These are phyloP conservation scores for Microdochium nivale DNA, from an alignment of 2,329 filamentous ascomycete genomes.

Conservation along the genomic window DNA sequence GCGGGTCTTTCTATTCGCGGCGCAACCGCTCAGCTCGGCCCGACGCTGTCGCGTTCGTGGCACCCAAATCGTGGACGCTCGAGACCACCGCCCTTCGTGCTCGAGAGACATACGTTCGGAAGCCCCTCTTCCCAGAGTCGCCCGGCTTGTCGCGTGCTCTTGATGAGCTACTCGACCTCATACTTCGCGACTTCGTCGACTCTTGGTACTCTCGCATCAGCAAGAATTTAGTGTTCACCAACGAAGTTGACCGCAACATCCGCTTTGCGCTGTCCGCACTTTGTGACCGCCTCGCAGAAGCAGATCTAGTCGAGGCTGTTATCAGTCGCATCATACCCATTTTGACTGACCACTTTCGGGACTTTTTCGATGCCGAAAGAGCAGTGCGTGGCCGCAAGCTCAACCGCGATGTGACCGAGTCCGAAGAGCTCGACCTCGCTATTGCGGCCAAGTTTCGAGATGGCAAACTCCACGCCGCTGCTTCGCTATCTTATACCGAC, in stretches of 20 bases:
- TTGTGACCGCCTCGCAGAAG: slow-evolving; percentile 60
- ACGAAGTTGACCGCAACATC: slow-evolving; percentile 78
- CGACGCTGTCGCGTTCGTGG: slow-evolving; percentile 50
- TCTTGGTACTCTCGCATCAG: slow-evolving; percentile 89
- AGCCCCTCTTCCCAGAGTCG: slow-evolving; percentile 67
- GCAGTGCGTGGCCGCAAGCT: slow-evolving; percentile 80
- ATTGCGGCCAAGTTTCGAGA: slow-evolving; percentile 92
- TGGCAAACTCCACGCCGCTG: slow-evolving; percentile 81
- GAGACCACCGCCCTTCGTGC: slow-evolving; percentile 60
- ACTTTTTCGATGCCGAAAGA: slow-evolving; percentile 86
- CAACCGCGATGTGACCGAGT: slow-evolving; percentile 86
- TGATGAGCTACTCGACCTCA: slow-evolving; percentile 67
- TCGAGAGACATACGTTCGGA: slow-evolving; percentile 57
- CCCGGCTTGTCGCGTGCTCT: slow-evolving; percentile 71
- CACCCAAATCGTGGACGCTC: slow-evolving; percentile 54
- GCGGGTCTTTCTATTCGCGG: slow-evolving; percentile 32
- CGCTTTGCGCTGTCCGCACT: slow-evolving; percentile 64
- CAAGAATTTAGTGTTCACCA: slow-evolving; percentile 66
- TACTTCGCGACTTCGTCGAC: slow-evolving; percentile 75
- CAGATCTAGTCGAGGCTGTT: slow-evolving; percentile 77
- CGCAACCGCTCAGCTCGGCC: slow-evolving; percentile 30
- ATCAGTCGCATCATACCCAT: slow-evolving; percentile 81
- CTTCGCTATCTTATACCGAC: slow-evolving; percentile 73
- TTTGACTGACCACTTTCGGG: slow-evolving; percentile 77
- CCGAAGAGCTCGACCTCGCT: slow-evolving; percentile 88